These are phyloP conservation scores for Pinus albicaulis DNA, from an alignment of 75 land plant genomes.

Conservation along the genomic window DNA sequence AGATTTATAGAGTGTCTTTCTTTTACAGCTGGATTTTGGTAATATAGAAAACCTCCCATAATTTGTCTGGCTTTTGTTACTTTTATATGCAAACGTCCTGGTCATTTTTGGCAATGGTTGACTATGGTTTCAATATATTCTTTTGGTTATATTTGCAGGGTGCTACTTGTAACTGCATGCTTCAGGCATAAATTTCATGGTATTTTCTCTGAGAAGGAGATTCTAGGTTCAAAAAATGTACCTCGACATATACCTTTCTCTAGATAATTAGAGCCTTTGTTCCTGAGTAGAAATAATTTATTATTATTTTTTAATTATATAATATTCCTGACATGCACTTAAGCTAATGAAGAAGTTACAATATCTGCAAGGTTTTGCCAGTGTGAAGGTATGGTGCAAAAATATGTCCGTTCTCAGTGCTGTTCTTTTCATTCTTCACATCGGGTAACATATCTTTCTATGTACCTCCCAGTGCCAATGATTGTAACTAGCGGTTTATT, in stretches of 20 bases:
- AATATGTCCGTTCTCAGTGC: slow-evolving; percentile 27
- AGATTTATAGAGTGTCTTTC: slow-evolving; percentile 57
- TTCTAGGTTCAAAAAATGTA: slow-evolving; percentile 76
- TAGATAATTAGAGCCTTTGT: neutral
- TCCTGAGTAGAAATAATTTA: neutral
- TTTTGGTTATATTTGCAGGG: slow-evolving; percentile 38
- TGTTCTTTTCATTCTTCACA: slow-evolving; percentile 16
- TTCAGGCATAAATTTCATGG: slow-evolving; percentile 58
- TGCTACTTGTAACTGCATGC: slow-evolving; percentile 47
- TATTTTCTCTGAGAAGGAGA: slow-evolving; percentile 49
- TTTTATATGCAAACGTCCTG: neutral
- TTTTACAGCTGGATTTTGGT: slow-evolving; percentile 71
- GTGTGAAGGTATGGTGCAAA: slow-evolving; percentile 61
- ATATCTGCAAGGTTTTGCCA: slow-evolving; percentile 34
- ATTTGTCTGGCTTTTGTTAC: too few relatives aligned
- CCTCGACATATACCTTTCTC: neutral
- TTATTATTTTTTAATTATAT: neutral
- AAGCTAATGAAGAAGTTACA: neutral
- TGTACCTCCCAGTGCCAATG: neutral
- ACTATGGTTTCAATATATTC: neutral
- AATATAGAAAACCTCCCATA: neutral
- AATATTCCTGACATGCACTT: neutral
- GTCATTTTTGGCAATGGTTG: neutral
- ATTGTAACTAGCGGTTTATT: neutral
- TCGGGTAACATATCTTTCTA: slow-evolving; percentile 24